Base-by-base conservation (phyloP, 2,329 filamentous ascomycete species). In the Fusarium sp. region DNA sequence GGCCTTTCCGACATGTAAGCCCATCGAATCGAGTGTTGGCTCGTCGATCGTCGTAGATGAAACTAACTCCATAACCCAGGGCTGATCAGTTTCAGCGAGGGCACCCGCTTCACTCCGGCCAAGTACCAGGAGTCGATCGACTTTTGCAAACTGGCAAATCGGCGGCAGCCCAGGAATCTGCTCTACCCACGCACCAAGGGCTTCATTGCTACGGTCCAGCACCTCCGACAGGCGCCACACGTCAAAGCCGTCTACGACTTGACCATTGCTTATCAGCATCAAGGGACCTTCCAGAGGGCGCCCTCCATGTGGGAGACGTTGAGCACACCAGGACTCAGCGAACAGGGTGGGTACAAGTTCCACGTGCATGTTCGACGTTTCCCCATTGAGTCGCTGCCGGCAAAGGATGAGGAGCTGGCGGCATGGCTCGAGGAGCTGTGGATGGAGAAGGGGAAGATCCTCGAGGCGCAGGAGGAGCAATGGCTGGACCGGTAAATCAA, bases 81-180 rank as follows among this genome's bases (percentile, higher is more conserved):
- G 91, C 87, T 92, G 74, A 87, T 92, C 74, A 89, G 89, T 76
- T 92, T 90, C 84, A 90, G 88, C 76, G 90, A 92, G 82, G 88
- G 87, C n/a, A 91, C 89, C 10, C 86, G 90, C 70, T 91, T 86
- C 79, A 91, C 88, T 4, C 82, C 82, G 1, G 77, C 82, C 65
- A 91, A 91, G 79, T 86, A 88, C 73, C 81, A 83, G 52, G 84
- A 87, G 71, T 86, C 89, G 2, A 83, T 83, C 66, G 77, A 79
- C 8, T 91, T 88, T 86, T 91, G 89, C 80, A 83, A 84, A 64
- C 81, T 83, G 69, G 85, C 87, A 73, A 78, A 83, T 70, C 86
- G 85, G 56, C 85, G 86, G 3, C 84, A 90, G 70, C 89, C 88
- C 8, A 84, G 85, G 79, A 88, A 92, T 79, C 84, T 90, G 14